These are phyloP conservation scores for Chlorella sp. DNA, from an alignment of 139 green algal genomes.

Conservation along the genomic window DNA sequence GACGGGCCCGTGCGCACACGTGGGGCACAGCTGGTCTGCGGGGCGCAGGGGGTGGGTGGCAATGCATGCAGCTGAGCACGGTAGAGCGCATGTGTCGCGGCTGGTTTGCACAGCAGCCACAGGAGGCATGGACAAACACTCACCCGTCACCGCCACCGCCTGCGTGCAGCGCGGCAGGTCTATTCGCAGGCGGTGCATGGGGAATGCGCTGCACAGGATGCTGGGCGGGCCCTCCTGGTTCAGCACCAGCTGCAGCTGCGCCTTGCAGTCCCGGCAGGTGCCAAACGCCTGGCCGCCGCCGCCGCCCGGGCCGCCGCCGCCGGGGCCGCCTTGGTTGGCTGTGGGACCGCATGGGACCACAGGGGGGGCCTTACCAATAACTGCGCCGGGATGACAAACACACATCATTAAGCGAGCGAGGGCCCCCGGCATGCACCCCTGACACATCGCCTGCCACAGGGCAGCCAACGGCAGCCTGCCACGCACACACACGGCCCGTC, in stretches of 20 bases:
- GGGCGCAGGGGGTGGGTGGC: too few relatives aligned
- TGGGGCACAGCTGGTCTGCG: slow-evolving; percentile 24
- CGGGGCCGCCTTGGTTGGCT: too few relatives aligned
- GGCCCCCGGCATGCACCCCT: neutral
- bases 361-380: neutral
- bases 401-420: neutral
- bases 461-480: too few relatives aligned
- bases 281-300: slow-evolving; percentile 44
- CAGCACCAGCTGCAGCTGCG: slow-evolving; percentile 45
- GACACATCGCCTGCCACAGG: neutral
- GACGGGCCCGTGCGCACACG: slow-evolving; percentile 15
- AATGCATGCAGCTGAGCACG: too few relatives aligned
- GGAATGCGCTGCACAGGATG: slow-evolving; percentile 28
- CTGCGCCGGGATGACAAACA: neutral
- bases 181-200: slow-evolving; percentile 30
- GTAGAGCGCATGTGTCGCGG: too few relatives aligned
- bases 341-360: too few relatives aligned
- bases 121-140: neutral
- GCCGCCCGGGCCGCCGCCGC: too few relatives aligned
- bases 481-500: neutral
- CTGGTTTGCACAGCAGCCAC: too few relatives aligned
- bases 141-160: slow-evolving; percentile 15
- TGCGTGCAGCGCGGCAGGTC: slow-evolving; percentile 31
- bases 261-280: slow-evolving; percentile 57
- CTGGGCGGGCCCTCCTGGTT: slow-evolving; percentile 3